phyloP scores from a whole-genome alignment of 1,284 basidiomycete species.

The Albatrellus sp. region DNA sequence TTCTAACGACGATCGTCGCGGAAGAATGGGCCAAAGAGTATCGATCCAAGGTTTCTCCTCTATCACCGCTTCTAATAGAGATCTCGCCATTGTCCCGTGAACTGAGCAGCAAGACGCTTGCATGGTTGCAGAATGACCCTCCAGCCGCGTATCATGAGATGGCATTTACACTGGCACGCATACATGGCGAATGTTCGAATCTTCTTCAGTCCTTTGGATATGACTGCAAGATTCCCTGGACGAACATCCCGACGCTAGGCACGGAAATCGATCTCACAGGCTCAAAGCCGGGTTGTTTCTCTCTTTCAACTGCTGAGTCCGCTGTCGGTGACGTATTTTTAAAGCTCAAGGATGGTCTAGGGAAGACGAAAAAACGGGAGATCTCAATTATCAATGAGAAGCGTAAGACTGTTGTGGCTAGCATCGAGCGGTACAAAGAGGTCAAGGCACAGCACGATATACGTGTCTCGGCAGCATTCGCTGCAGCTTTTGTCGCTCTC shows the following conservation, averaged over 20 bases:
- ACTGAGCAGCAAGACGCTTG: slow-evolving; percentile 53
- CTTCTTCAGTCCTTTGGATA: slow-evolving; percentile 72
- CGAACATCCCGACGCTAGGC: slow-evolving; percentile 73
- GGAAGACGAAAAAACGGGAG: slow-evolving; percentile 69
- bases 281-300: slow-evolving; percentile 57
- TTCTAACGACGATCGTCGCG: slow-evolving; percentile 73
- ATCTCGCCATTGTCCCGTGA: slow-evolving; percentile 50
- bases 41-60: slow-evolving; percentile 18
- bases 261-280: slow-evolving; percentile 69
- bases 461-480: slow-evolving; percentile 81
- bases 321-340: slow-evolving; percentile 67
- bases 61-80: slow-evolving; percentile 34
- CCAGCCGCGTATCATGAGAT: slow-evolving; percentile 89
- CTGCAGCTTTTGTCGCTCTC: slow-evolving; percentile 83
- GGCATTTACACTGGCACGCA: slow-evolving; percentile 69
- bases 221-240: slow-evolving; percentile 78
- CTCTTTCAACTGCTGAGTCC: slow-evolving; percentile 67
- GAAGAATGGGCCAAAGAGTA: slow-evolving; percentile 87
- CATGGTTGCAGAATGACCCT: slow-evolving; percentile 63
- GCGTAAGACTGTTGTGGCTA: slow-evolving; percentile 58
- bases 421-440: slow-evolving; percentile 73
- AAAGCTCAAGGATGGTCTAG: slow-evolving; percentile 61
- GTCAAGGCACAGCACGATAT: slow-evolving; percentile 83
- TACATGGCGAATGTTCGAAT: slow-evolving; percentile 71
- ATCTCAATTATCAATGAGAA: slow-evolving; percentile 71